Percentiles rank a stretch among this genome's conserved stretches.
phyloP scores from a whole-genome alignment of 225 moss, liverwort and hornwort species.

The Polytrichum formosum region DNA sequence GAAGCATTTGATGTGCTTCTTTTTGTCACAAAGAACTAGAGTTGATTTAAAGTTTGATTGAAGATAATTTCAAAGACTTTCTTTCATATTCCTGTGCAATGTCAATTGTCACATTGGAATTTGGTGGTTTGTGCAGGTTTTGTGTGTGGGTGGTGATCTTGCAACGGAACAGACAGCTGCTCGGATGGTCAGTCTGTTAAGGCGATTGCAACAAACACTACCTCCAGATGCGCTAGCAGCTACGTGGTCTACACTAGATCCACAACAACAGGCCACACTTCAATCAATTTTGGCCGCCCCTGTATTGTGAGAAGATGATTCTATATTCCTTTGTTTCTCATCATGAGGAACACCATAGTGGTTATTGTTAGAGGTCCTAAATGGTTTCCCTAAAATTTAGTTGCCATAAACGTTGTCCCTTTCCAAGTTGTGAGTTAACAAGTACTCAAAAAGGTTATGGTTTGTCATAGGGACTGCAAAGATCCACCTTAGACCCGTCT shows the following conservation, averaged over 20 bases:
- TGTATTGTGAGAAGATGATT: constrained; percentile 12
- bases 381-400: constrained; percentile 51
- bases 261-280: constrained; percentile 83
- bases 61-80: no score
- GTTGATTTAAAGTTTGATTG: no score
- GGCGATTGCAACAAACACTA: constrained; percentile 74
- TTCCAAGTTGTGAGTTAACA: constrained; percentile 6
- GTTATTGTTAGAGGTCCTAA: constrained; percentile 35
- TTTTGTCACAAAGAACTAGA: no score
- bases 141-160: constrained; percentile 71
- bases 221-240: constrained; percentile 82
- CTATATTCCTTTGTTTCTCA: constrained; percentile 28
- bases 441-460: constrained; percentile 4
- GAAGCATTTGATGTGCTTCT: no score
- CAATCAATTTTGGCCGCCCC: constrained; percentile 84
- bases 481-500: background rate
- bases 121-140: constrained; percentile 41
- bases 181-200: constrained; percentile 79
- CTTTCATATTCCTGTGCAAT: no score
- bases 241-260: constrained; percentile 84
- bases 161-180: constrained; percentile 71
- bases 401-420: constrained; percentile 5
- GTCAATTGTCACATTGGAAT: no score
- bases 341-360: constrained; percentile 27
- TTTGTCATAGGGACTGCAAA: constrained; percentile 11